Evolutionary conservation across 192 early-diverging fungal species (phyloP), one percentile per base, ranked within the genome.

Genomic region (Rhizophagus sp.): DNA sequence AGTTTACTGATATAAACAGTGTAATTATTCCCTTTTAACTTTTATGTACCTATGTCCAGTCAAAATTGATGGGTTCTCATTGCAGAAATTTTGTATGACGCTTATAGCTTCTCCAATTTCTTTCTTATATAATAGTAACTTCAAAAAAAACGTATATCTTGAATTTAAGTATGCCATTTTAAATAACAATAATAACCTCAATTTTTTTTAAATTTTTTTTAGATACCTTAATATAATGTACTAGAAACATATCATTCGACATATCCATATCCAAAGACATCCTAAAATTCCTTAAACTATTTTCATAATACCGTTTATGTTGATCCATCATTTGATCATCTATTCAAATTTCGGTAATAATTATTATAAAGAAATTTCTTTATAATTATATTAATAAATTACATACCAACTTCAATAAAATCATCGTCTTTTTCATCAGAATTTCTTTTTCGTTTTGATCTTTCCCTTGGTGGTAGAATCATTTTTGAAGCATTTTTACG

Each of bases 241-340:
- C 22, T 13, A 76, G 36, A 44, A 76, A 76, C 41, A 76, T 64
- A 39, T 76, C 75, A 65, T 76, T 76, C 17, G 30, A 34, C 12
- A 63, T 76, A 76, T 76, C 75, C 62, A 64, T 27, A 22, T 64
- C 75, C 22, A 76, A 25, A 36, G 75, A 17, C 2, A 25, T 24
- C 12, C 39, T 49, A 36, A 76, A n/a, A 13, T 61, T 33, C 9
- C 57, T 76, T 19, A 63, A 15, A 36, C 75, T 39, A n/a, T 44
- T 63, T 34, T 76, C 47, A 49, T 73, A 57, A 52, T 73, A 73
- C 12, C 47, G 30, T 19, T 17, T 27, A n/a, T 27, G 41, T 52
- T 27, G 44, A 22, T 73, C 47, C 2, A 50, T 13, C 11, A 27
- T 27, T 12, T 24, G 44, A 17, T 73, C 71, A 73, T n/a, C n/a